Conservation (phyloP, 2,329 filamentous ascomycete species). For the Gaeumannomyces sp. region DNA sequence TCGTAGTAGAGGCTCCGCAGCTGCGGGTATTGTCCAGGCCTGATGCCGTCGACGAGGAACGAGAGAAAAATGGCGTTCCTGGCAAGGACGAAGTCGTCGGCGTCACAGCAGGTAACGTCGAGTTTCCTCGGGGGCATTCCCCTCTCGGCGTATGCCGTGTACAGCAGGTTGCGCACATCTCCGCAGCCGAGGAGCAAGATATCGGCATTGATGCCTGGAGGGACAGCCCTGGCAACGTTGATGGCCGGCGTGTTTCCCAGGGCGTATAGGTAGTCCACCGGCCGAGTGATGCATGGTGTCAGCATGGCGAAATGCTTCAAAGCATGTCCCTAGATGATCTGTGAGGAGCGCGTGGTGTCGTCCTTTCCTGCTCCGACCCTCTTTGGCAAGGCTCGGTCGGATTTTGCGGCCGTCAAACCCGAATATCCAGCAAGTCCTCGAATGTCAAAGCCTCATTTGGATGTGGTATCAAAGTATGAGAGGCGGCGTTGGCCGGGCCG, state of each 20-base stretch:
- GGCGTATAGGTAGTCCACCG: conserved; percentile 34
- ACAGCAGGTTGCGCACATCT: conserved; percentile 51
- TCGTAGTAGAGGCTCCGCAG: conserved; percentile 54
- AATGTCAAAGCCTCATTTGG: neutral
- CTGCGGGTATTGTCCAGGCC: conserved; percentile 15
- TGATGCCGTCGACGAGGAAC: conserved; percentile 38
- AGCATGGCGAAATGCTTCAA: conserved; percentile 25
- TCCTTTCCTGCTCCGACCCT: no score
- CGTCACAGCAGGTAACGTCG: conserved; percentile 53
- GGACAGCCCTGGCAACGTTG: conserved; percentile 39
- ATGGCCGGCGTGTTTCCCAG: conserved; percentile 50
- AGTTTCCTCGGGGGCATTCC: conserved; percentile 31
- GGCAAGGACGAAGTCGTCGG: conserved; percentile 42
- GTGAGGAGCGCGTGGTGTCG: no score
- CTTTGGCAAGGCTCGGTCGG: neutral
- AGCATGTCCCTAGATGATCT: neutral
- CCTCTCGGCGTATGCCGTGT: conserved; percentile 39
- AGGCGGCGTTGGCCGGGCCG: no score
- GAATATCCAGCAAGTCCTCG: neutral
- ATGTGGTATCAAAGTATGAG: no score
- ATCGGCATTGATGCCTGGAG: conserved; percentile 41
- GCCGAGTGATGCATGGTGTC: conserved; percentile 27
- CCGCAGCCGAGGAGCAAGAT: conserved; percentile 51
- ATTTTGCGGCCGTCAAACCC: no score
- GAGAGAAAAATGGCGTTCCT: conserved; percentile 49